These are phyloP conservation scores for Escovopsis weberi DNA, from an alignment of 2,329 filamentous ascomycete genomes.

Conservation along the genomic window DNA sequence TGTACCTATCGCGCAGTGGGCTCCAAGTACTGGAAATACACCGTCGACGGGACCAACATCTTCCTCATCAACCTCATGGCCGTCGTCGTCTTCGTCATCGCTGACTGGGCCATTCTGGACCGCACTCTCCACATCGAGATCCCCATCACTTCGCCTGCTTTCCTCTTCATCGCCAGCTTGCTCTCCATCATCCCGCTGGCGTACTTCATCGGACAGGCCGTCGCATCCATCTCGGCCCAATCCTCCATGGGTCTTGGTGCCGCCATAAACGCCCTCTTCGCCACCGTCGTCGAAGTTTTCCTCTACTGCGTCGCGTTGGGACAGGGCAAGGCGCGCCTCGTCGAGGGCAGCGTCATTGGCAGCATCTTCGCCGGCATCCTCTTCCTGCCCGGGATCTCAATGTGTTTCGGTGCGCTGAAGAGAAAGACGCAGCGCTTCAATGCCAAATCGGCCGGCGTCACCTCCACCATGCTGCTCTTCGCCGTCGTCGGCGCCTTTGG, in stretches of 20 bases:
- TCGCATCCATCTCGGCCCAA: constrained; percentile 95
- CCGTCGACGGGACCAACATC: constrained; percentile 94
- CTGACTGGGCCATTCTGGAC: constrained; percentile 76
- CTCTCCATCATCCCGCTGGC: constrained; percentile 91
- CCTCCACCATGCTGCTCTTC: constrained; percentile 94
- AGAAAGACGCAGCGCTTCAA: constrained; percentile 98
- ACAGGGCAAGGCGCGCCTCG: constrained; percentile 81
- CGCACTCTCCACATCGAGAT: constrained; percentile 53
- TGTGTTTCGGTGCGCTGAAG: constrained; percentile 97
- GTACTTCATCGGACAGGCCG: constrained; percentile 97
- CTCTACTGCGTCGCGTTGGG: constrained; percentile 89
- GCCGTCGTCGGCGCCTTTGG: constrained; percentile 91
- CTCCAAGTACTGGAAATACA: constrained; percentile 97
- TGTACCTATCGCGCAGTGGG: constrained; percentile 96
- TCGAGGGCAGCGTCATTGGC: constrained; percentile 92
- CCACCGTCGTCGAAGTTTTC: constrained; percentile 92
- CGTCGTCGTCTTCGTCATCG: constrained; percentile 85
- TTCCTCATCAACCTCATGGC: constrained; percentile 96
- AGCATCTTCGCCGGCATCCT: constrained; percentile 96
- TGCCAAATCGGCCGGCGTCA: constrained; percentile 87
- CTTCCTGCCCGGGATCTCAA: constrained; percentile 85
- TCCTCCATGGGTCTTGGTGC: constrained; percentile 97
- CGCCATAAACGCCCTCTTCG: constrained; percentile 96
- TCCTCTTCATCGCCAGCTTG: constrained; percentile 72
- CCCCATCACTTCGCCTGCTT: constrained; percentile 65